These are phyloP conservation scores for Musa itinerans DNA, from an alignment of 176 grass and related monocot species.

Conservation along the genomic window DNA sequence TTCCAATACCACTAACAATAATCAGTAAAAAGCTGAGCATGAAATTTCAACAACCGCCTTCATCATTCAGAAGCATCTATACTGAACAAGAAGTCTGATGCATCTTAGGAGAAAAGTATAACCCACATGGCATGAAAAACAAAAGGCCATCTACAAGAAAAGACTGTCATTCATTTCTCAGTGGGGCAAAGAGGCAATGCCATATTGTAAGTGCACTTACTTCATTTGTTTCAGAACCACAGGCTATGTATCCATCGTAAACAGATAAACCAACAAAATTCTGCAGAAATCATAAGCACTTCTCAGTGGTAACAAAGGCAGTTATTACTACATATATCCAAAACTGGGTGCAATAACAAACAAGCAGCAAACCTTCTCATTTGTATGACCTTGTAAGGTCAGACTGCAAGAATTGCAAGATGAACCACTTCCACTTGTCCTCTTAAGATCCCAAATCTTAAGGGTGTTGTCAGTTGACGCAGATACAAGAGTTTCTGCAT, in stretches of 20 bases:
- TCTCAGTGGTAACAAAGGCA: not conserved
- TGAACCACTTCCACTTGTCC: constrained; percentile 46
- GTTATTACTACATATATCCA: not conserved
- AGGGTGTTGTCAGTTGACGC: constrained; percentile 92
- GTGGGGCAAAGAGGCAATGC: not conserved
- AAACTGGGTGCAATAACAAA: not conserved
- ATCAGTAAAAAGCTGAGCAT: not conserved
- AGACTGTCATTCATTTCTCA: not conserved
- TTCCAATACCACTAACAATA: not conserved
- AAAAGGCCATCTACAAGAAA: not conserved
- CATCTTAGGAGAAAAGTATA: not conserved
- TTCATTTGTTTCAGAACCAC: constrained; percentile 93
- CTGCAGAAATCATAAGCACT: constrained; percentile 37
- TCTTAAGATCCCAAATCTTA: constrained; percentile 93
- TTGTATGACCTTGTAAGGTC: constrained; percentile 77
- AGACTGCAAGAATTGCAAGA: constrained; percentile 56
- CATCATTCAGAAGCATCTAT: not conserved
- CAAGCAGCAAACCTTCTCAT: constrained; percentile 65
- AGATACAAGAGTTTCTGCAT: constrained; percentile 65
- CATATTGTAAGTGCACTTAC: constrained; percentile 25
- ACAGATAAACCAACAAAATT: constrained; percentile 99
- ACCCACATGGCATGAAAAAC: not conserved
- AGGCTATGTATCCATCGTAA: constrained; percentile 79
- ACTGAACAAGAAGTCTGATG: not conserved
- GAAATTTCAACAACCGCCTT: not conserved